phyloP scores from a whole-genome alignment of 192 early-diverging fungal species.

The Podila epicladia region DNA sequence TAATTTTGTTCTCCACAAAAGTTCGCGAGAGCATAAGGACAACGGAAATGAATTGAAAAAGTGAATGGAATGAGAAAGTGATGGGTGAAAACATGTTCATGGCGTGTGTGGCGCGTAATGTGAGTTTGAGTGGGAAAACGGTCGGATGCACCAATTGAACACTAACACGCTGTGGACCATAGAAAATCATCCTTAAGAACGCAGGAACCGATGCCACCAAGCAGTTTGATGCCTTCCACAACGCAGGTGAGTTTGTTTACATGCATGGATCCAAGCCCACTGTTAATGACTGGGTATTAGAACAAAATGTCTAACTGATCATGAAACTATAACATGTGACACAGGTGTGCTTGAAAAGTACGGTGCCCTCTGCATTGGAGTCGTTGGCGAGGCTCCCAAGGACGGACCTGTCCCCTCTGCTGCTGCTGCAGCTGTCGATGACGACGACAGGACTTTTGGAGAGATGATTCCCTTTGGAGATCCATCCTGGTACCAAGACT shows the following conservation, averaged over 20 bases:
- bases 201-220: slow-evolving; percentile 86
- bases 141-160: too few species aligned
- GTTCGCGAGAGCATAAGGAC: too few species aligned
- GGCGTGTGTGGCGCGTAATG: too few species aligned
- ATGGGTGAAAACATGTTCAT: too few species aligned
- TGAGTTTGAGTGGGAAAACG: too few species aligned
- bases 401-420: slow-evolving; percentile 8
- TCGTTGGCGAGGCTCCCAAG: slow-evolving; percentile 59
- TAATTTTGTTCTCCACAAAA: too few species aligned
- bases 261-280: neutral
- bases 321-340: neutral
- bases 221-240: slow-evolving; percentile 90
- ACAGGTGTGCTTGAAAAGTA: slow-evolving; percentile 68
- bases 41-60: too few species aligned
- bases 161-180: neutral
- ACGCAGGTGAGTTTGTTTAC: slow-evolving; percentile 29
- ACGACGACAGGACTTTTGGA: slow-evolving; percentile 71
- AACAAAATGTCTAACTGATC: neutral
- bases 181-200: slow-evolving; percentile 80
- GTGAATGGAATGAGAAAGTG: too few species aligned
- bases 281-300: neutral
- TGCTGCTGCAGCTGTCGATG: slow-evolving; percentile 36
- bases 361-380: slow-evolving; percentile 71
- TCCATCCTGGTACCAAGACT: slow-evolving; percentile 79
- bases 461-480: slow-evolving; percentile 83